Percentiles rank a stretch among this genome's conserved stretches.
Evolutionary conservation across 1,284 basidiomycete genomes (phyloP).

Genomic region (Meripilus lineatus): DNA sequence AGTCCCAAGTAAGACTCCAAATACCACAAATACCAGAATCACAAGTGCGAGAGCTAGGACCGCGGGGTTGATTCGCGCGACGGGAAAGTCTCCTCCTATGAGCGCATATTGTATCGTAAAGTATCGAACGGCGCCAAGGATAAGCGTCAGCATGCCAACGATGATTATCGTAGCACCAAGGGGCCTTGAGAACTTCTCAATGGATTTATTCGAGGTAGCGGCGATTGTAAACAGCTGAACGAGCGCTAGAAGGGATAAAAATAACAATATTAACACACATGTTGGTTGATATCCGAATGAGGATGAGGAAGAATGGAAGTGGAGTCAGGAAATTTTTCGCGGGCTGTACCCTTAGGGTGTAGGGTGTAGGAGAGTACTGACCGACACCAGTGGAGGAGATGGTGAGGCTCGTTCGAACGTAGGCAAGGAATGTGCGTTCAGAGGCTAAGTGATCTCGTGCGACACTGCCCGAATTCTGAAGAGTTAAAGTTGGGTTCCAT

Average conservation of each 20-base stretch:
- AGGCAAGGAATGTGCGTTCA: constrained; percentile 55
- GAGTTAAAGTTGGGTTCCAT: constrained; percentile 28
- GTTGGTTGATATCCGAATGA: too few relatives aligned
- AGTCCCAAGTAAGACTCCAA: constrained; percentile 44
- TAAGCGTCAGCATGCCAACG: constrained; percentile 46
- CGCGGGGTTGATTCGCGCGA: constrained; percentile 41
- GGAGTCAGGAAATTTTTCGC: too few relatives aligned
- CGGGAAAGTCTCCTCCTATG: constrained; percentile 51
- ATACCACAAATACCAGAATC: constrained; percentile 43
- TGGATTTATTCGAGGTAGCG: constrained; percentile 20
- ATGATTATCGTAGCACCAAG: constrained; percentile 48
- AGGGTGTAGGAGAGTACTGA: constrained; percentile 15
- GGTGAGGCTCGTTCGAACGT: constrained; percentile 51
- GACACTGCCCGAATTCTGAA: constrained; percentile 55
- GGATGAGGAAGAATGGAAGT: too few relatives aligned
- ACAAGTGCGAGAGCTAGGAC: constrained; percentile 40
- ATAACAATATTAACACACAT: background rate
- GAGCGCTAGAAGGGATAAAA: constrained; percentile 40
- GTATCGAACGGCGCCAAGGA: constrained; percentile 48
- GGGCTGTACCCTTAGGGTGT: background rate
- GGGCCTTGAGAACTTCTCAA: constrained; percentile 44
- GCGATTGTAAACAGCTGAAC: constrained; percentile 54
- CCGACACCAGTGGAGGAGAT: constrained; percentile 48
- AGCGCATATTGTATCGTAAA: constrained; percentile 52
- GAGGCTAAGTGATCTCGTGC: constrained; percentile 58